phyloP scores from a whole-genome alignment of 2,329 filamentous ascomycete species.

The Ilyonectria sp. region DNA sequence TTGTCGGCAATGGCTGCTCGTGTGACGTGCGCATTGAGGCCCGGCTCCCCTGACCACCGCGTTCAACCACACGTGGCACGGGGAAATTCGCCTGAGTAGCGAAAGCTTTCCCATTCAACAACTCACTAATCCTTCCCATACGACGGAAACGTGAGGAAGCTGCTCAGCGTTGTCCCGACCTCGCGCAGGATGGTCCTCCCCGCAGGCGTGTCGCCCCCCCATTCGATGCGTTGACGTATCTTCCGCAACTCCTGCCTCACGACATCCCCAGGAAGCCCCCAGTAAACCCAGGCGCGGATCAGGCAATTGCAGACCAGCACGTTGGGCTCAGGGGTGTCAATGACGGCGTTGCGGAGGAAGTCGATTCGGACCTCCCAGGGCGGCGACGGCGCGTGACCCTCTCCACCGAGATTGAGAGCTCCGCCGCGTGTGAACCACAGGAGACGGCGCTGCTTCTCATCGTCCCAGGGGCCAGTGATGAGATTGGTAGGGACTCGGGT shows the following conservation, averaged over 20 bases:
- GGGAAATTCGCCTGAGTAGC: not conserved
- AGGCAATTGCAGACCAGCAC: conserved; percentile 52
- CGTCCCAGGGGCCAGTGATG: conserved; percentile 60
- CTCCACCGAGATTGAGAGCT: conserved; percentile 46
- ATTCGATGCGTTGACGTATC: conserved; percentile 50
- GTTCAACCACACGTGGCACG: not conserved
- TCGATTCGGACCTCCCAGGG: conserved; percentile 60
- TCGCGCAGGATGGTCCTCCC: conserved; percentile 46
- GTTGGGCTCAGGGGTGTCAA: conserved; percentile 49
- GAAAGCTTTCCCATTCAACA: not conserved
- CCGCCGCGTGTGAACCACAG: conserved; percentile 63
- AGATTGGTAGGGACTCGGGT: conserved; percentile 58
- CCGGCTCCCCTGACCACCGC: not conserved
- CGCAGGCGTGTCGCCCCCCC: conserved; percentile 48
- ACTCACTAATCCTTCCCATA: not conserved
- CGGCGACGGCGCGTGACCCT: conserved; percentile 40
- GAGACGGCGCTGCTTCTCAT: conserved; percentile 56
- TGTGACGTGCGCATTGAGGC: not conserved
- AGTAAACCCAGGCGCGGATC: conserved; percentile 47
- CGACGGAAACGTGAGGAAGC: conserved; percentile 34
- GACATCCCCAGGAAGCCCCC: conserved; percentile 49
- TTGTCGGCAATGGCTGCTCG: not conserved
- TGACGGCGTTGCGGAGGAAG: conserved; percentile 55
- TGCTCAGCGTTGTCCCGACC: conserved; percentile 38
- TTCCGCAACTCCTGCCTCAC: conserved; percentile 44